phyloP scores from a whole-genome alignment of 345 rosid genomes.

The Bruguiera sexangula region DNA sequence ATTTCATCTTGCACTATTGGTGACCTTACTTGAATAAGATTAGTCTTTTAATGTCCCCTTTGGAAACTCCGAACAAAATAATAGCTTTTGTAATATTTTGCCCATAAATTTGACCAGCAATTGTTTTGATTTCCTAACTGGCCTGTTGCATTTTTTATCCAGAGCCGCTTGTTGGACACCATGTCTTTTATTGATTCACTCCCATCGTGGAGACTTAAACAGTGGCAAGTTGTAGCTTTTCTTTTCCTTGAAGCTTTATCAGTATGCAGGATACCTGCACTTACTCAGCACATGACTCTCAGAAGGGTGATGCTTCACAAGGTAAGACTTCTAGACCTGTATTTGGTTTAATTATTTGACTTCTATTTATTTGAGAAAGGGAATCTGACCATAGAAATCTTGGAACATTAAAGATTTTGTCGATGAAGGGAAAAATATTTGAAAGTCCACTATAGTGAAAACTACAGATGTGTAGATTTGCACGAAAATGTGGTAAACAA shows the following conservation, averaged over 20 bases:
- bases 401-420: not conserved
- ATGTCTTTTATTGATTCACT: constrained; percentile 74
- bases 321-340: constrained; percentile 29
- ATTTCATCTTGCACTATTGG: too few species aligned
- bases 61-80: not conserved
- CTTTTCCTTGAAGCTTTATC: constrained; percentile 80
- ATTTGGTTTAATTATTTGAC: not conserved
- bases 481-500: too few species aligned
- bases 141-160: constrained; percentile 10
- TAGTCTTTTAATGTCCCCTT: too few species aligned
- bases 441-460: too few species aligned
- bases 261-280: constrained; percentile 57
- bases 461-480: too few species aligned
- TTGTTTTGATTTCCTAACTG: constrained; percentile 11
- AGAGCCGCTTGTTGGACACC: constrained; percentile 75
- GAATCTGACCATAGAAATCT: not conserved
- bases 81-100: not conserved
- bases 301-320: constrained; percentile 47
- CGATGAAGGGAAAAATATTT: too few species aligned
- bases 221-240: constrained; percentile 76
- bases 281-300: constrained; percentile 47
- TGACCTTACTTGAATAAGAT: too few species aligned
- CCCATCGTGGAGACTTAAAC: constrained; percentile 60
- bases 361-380: not conserved
- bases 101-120: not conserved